Evolutionary conservation across 2,329 filamentous ascomycete species (phyloP), one percentile per base, ranked within the genome.

Genomic region (Alternaria dauci): DNA sequence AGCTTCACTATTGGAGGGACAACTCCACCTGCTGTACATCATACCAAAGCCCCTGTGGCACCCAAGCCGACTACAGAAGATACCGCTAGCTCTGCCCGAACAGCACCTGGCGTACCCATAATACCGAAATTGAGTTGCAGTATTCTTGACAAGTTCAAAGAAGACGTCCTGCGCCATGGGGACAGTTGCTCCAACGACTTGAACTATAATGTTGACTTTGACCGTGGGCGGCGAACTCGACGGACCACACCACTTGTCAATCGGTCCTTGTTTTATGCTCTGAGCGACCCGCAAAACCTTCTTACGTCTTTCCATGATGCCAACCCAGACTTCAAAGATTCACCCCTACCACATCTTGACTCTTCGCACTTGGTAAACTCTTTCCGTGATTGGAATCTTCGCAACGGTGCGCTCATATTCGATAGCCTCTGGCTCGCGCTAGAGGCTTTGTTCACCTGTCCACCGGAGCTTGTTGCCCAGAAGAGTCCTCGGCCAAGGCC

Each of bases 361-460:
- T 72, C 76, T 16, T 43, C 59, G 14, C 66, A 67, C 26, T 56
- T 79, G 56, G 63, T 62, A 3, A 63, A 71, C n/a, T 70, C 73
- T 0, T 79, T 80, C 46, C 63, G 68, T 28, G 68, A 71, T 26
- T 79, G 77, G 78, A 70, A 70, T 8, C 66, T 55, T 32, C 63
- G 68, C 8, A 78, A 76, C 55, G 75, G 74, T 11, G 64, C 76
- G 14, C 66, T 79, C 9, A 63, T 80, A 11, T 79, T 78, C 48
- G 76, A 80, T 51, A 76, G 74, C 52, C 67, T 80, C 0, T 79
- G 73, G 56, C 54, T 70, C 28, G 69, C 71, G 7, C 25, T 77
- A 7, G 70, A 76, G 11, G 68, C 73, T 28, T 53, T 80, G 8
- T 78, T 78, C 51, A 68, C 50, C n/a, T 72, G 71, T 20, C 78